phyloP scores from a whole-genome alignment of 257 asterid genomes.

The Scutellaria minor region DNA sequence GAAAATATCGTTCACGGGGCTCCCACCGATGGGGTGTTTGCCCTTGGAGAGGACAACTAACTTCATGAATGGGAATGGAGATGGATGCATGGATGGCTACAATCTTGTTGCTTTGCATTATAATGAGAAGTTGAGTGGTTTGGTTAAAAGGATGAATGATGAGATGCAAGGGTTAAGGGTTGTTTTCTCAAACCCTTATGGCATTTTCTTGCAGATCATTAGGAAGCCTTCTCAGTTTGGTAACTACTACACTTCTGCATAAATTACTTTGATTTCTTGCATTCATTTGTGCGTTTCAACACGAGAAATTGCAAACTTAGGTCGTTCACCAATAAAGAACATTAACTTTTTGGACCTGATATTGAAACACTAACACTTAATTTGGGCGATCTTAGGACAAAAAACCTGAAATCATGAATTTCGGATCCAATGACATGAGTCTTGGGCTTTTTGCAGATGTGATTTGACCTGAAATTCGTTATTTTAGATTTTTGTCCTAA shows the following conservation, averaged over 20 bases:
- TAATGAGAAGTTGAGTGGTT: constrained; percentile 50
- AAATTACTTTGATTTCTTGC: too few species aligned
- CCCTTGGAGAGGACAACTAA: constrained; percentile 82
- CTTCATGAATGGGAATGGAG: constrained; percentile 66
- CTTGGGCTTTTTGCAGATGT: background rate
- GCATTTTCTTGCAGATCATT: constrained; percentile 52
- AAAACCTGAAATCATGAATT: too few species aligned
- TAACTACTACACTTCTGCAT: constrained; percentile 33
- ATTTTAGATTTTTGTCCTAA: too few species aligned
- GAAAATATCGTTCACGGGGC: constrained; percentile 66
- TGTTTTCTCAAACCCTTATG: constrained; percentile 68
- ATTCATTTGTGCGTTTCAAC: too few species aligned
- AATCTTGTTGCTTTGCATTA: constrained; percentile 64
- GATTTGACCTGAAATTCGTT: too few species aligned
- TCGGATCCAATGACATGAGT: too few species aligned
- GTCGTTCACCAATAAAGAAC: too few species aligned
- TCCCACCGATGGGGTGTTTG: constrained; percentile 95
- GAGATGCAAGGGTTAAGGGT: constrained; percentile 63
- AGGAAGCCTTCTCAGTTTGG: constrained; percentile 65
- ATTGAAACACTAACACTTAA: too few species aligned
- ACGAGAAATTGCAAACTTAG: too few species aligned
- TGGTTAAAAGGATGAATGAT: constrained; percentile 53
- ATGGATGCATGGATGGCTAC: constrained; percentile 65
- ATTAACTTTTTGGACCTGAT: too few species aligned
- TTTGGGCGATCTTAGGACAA: too few species aligned